Base-by-base conservation (phyloP, 78 protist genomes). In the Dictyostelium capitatum region DNA sequence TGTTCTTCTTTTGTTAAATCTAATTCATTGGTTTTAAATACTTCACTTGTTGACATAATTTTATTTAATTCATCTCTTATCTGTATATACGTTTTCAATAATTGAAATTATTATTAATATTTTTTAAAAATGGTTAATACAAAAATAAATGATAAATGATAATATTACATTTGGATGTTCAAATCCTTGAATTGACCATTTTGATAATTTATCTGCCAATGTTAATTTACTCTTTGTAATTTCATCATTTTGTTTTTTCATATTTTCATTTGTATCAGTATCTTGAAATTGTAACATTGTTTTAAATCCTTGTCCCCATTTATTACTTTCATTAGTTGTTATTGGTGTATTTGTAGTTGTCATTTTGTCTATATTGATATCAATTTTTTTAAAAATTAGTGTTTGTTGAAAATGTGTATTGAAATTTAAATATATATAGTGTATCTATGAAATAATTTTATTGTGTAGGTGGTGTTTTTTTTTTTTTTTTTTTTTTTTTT, bases 1-100 rank as follows among this genome's bases (percentile, higher is more conserved):
- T 87, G 74, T 9, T 67, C 50, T n/a, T 87, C 93, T 37, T 87
- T 87, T 30, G 84, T 20, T 14, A 12, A 37, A 51, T 74, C 46
- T 12, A 62, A 28, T 59, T 64, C 70, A 17, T 10, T n/a, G 10
- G 17, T 0, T 47, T 59, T 62, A 15, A 74, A 19, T n/a, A 57
- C 28, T 65, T 77, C 79, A 47, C 69, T 70, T 4, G n/a, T 47
- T 30, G 80, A 37, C 17, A 87, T 23, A n/a, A 47, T 73, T 17
- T 53, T 80, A 10, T 47, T 32, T 51, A 77, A 41, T 77, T 32
- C 78, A 47, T 59, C 70, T 78, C 93, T 87, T 28, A 87, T 28
- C 93, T 87, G 41, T 41, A 37, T 32, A 8, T n/a, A n/a, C n/a
- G n/a, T n/a, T n/a, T 9, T 30, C 3, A 67, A 67, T 7, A 30